Evolutionary conservation across 352 stramenopile genomes (phyloP).

Genomic region (Phytopythium ostracodes): DNA sequence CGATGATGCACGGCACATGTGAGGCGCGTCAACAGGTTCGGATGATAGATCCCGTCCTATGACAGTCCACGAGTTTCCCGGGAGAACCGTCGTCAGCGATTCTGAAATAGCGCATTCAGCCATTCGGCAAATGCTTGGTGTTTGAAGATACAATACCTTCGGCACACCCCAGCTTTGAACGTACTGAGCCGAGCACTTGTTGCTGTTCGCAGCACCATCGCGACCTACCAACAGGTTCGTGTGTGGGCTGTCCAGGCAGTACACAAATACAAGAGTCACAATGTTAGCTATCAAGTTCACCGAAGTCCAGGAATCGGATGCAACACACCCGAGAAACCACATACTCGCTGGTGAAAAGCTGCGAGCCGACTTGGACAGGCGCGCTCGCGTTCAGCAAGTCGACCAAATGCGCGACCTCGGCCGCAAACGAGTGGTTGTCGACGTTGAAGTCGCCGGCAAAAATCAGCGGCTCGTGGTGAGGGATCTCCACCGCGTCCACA

Average conservation of each 20-base stretch:
- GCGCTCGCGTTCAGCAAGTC: slow-evolving; percentile 44
- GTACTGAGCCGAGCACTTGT: slow-evolving; percentile 70
- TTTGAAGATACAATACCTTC: slow-evolving; percentile 27
- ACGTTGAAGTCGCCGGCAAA: slow-evolving; percentile 86
- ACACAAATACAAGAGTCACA: neutral
- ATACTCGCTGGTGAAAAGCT: slow-evolving; percentile 81
- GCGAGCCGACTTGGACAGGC: slow-evolving; percentile 43
- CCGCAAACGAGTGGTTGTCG: slow-evolving; percentile 70
- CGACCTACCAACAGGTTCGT: slow-evolving; percentile 78
- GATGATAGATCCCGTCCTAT: slow-evolving; percentile 56
- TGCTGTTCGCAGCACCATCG: slow-evolving; percentile 67
- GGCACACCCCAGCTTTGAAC: slow-evolving; percentile 62
- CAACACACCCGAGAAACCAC: slow-evolving; percentile 5
- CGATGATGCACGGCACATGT: slow-evolving; percentile 31
- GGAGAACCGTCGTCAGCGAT: neutral
- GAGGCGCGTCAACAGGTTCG: slow-evolving; percentile 45
- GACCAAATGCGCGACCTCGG: slow-evolving; percentile 65
- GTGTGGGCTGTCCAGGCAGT: slow-evolving; percentile 36
- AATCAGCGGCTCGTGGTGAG: slow-evolving; percentile 68
- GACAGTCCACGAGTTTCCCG: neutral
- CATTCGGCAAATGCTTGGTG: neutral
- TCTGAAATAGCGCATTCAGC: neutral
- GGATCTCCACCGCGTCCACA: slow-evolving; percentile 56
- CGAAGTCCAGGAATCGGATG: neutral
- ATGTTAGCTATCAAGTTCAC: neutral